Evolutionary conservation across 2,329 filamentous ascomycete genomes (phyloP).

Genomic region (Fusarium nelsonii): DNA sequence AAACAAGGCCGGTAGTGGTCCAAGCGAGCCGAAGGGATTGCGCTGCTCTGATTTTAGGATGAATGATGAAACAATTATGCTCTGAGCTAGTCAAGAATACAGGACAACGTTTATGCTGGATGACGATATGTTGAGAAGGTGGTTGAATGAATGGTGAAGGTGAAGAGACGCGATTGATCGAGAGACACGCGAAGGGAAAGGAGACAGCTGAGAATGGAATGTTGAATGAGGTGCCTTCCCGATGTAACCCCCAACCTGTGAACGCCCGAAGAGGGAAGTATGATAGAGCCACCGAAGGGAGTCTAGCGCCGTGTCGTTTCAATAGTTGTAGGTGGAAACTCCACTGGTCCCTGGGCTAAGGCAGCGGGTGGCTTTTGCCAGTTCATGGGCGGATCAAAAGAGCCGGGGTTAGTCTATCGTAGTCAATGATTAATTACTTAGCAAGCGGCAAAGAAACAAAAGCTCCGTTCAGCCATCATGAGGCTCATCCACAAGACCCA

Average conservation of each 20-base stretch:
- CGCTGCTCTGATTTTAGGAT: not conserved
- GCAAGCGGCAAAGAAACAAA: conserved; percentile 15
- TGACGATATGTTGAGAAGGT: not conserved
- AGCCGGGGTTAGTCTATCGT: not conserved
- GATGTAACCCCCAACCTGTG: conserved; percentile 5
- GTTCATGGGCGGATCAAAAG: conserved; percentile 1
- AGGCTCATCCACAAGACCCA: conserved; percentile 16
- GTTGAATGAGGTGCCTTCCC: conserved; percentile 2
- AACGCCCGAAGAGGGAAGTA: conserved; percentile 20
- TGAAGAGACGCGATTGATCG: conserved; percentile 2
- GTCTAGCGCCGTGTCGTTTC: conserved; percentile 38
- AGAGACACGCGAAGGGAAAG: not conserved
- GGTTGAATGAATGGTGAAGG: not conserved
- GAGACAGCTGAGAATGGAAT: not conserved
- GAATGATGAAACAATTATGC: conserved; percentile 19
- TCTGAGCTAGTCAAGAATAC: conserved; percentile 2
- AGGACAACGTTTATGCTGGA: not conserved
- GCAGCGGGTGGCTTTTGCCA: conserved; percentile 33
- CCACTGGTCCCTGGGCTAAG: conserved; percentile 3
- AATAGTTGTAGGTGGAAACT: not conserved
- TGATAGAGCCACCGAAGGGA: not conserved
- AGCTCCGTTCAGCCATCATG: conserved; percentile 10
- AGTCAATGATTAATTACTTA: not conserved
- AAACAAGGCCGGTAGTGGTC: conserved; percentile 30
- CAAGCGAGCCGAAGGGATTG: conserved; percentile 6